Evolutionary conservation across 257 asterid species (phyloP).

Genomic region (Galeopsis tetrahit): DNA sequence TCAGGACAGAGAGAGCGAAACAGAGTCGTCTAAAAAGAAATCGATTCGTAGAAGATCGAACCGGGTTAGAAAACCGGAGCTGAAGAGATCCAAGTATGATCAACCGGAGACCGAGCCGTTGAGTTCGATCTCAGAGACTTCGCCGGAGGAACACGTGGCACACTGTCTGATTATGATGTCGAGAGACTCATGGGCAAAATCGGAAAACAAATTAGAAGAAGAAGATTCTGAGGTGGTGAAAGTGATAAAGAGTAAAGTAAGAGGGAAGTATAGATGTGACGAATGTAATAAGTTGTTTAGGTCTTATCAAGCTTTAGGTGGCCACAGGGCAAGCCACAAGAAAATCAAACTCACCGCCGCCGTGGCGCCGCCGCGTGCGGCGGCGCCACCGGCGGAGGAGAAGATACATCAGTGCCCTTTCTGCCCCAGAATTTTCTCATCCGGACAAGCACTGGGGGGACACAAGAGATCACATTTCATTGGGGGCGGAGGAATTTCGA

Average conservation of each 20-base stretch:
- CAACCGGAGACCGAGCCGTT: conserved; percentile 44
- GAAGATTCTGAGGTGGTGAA: conserved; percentile 44
- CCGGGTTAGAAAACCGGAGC: conserved; percentile 46
- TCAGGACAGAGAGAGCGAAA: conserved; percentile 66
- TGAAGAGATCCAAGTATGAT: conserved; percentile 35
- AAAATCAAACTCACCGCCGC: conserved; percentile 43
- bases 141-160: conserved; percentile 81
- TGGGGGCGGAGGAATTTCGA: conserved; percentile 40
- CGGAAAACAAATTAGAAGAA: conserved; percentile 19
- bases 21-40: conserved; percentile 55
- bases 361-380: conserved; percentile 10
- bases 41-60: conserved; percentile 51
- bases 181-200: conserved; percentile 55
- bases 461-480: conserved; percentile 82
- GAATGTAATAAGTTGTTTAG: conserved; percentile 67
- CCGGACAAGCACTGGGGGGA: conserved; percentile 96
- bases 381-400: conserved; percentile 40
- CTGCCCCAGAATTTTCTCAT: conserved; percentile 72
- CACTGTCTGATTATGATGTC: conserved; percentile 84
- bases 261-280: conserved; percentile 77
- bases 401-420: conserved; percentile 77
- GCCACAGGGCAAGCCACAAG: conserved; percentile 94
- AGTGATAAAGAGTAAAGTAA: conserved; percentile 39
- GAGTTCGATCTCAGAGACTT: conserved; percentile 71
- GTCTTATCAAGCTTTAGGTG: conserved; percentile 94